Base-by-base conservation (phyloP, 2,329 filamentous ascomycete species). In the Parastagonospora nodorum region DNA sequence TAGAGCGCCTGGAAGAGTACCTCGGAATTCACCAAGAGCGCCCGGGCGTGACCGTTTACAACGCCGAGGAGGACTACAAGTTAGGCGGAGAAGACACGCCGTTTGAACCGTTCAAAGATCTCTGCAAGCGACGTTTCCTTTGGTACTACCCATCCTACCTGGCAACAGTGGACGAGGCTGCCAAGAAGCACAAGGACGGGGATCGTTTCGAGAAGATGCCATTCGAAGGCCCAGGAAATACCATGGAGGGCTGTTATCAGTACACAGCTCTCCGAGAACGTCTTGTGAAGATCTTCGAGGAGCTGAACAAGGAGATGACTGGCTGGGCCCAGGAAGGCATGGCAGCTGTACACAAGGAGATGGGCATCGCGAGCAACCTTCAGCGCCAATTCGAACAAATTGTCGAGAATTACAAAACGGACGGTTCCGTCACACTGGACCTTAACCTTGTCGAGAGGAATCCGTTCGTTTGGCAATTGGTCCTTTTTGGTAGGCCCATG, bases 131-230 rank as follows among this genome's bases (percentile, higher is more conserved):
- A 32, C 86, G 92, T 1, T 97, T 97, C 69, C 78, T 97, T 11
- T 97, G 94, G 94, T 97, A 97, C 75, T 96, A 90, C 72, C 89
- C 95, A 60, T 89, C 89, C 2, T 97, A 97, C 67, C 78, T 94
- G 16, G 78, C 82, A 3, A 82, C 88, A 1, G 86, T 96, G 44
- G 80, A 85, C 32, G 81, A 85, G 52, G 88, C 87, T 27, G 72
- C 76, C 28, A 72, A 77, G 24, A 84, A 89, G 60, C 83, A 87
- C 48, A 81, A 82, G 53, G 84, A 88, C 52, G 83, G 84, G 2
- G 77, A 84, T 32, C 55, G 70, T 0, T 97, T 99, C 66, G 74
- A 78, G n/a, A 82, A 82, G 43, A 96, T 96, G 90, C 90, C 91
- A 0, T 99, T 99, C 60, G 94, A 99, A 69, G 83, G 84, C 36